A percentile compares a stretch with the other conserved stretches of the same genome.
Conservation (phyloP, 139 green algal species). For the Chlorella sp. region DNA sequence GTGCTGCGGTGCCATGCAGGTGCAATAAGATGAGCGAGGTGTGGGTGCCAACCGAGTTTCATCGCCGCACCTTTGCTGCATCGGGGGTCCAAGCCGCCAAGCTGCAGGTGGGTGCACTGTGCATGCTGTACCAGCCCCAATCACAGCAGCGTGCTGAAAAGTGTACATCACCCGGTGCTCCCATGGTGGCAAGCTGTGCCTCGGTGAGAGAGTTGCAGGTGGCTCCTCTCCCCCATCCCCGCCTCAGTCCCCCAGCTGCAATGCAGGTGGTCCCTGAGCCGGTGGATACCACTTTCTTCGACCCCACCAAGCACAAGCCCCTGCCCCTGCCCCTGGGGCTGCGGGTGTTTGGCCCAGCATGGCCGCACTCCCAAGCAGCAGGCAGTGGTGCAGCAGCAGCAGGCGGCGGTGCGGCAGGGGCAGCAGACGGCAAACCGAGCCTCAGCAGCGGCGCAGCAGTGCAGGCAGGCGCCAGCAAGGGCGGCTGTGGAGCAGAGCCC, state of each 20-base stretch:
- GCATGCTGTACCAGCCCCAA: too few species aligned
- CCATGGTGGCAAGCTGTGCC: too few species aligned
- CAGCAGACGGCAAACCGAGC: neutral
- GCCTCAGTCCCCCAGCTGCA: neutral
- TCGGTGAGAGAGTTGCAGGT: neutral
- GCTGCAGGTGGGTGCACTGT: too few species aligned
- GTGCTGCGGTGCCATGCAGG: neutral
- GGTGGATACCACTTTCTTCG: constrained; percentile 66
- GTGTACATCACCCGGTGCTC: too few species aligned
- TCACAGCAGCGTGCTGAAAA: too few species aligned
- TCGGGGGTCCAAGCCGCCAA: constrained; percentile 25
- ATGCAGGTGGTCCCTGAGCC: constrained; percentile 59
- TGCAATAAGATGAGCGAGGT: constrained; percentile 70
- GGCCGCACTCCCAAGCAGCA: neutral
- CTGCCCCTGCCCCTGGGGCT: constrained; percentile 50
- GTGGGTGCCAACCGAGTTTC: constrained; percentile 71
- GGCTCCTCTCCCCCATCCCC: neutral
- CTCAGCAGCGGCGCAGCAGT: neutral
- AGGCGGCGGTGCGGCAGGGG: neutral
- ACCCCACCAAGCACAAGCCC: constrained; percentile 42
- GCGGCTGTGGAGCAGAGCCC: neutral
- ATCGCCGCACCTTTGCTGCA: constrained; percentile 46
- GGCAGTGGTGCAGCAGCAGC: neutral
- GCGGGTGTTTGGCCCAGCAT: constrained; percentile 54
- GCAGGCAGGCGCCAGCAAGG: neutral